A percentile compares a stretch with the other conserved stretches of the same genome.
phyloP scores from a whole-genome alignment of 2,329 filamentous ascomycete genomes.

The Xylariaceae sp. region DNA sequence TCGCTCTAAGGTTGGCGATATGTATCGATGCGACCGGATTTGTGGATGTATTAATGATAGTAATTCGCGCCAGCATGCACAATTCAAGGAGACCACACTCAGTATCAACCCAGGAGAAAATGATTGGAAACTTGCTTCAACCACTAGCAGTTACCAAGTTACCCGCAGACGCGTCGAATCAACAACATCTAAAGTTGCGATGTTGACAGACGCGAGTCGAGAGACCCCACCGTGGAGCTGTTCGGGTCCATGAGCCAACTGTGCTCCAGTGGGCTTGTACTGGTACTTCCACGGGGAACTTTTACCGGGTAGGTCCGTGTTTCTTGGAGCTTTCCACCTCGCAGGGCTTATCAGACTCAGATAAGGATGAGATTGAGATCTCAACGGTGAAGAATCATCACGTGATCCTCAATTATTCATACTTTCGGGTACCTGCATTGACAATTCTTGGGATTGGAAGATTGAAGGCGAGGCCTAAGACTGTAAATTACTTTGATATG shows the following conservation, averaged over 20 bases:
- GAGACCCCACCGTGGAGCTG: constrained; percentile 1
- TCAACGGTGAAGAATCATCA: background rate
- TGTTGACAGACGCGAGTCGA: constrained; percentile 10
- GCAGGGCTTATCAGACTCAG: too few relatives aligned
- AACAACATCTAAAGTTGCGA: constrained; percentile 9
- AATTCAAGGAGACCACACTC: background rate
- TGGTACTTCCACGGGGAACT: too few relatives aligned
- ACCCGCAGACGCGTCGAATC: constrained; percentile 14
- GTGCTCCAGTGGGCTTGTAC: too few relatives aligned
- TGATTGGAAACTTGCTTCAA: too few relatives aligned
- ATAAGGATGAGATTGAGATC: too few relatives aligned
- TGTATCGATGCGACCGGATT: background rate
- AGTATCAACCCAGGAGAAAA: background rate
- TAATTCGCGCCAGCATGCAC: too few relatives aligned
- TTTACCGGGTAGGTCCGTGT: too few relatives aligned
- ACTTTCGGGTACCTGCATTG: background rate
- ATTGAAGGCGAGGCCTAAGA: background rate
- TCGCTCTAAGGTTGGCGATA: background rate
- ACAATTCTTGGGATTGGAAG: background rate
- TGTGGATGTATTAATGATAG: too few relatives aligned
- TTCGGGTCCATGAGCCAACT: too few relatives aligned
- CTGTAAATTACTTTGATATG: too few relatives aligned
- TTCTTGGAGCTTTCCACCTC: too few relatives aligned
- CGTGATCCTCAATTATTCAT: background rate
- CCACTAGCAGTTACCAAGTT: background rate